Conservation (phyloP, 208 protist species). For the Acanthamoeba royreba region DNA sequence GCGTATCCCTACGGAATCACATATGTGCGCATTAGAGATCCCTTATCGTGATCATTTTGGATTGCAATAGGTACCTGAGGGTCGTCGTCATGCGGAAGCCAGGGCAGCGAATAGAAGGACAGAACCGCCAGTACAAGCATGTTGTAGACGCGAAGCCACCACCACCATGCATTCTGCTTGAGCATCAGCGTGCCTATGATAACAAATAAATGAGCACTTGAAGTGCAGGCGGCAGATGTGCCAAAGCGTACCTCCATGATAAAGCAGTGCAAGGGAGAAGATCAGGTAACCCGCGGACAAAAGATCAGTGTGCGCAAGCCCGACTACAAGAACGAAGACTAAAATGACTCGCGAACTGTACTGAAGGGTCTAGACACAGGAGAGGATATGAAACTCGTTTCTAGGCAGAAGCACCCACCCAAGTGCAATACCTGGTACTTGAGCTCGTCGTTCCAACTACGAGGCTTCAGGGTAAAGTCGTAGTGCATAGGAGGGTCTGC, state of each 20-base stretch:
- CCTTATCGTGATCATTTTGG: neutral
- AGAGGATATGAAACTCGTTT: neutral
- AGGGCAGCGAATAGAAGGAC: neutral
- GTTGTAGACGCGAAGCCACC: constrained; percentile 11
- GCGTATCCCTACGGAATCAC: neutral
- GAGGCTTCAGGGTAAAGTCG: constrained; percentile 29
- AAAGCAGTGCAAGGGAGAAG: neutral
- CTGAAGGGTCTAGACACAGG: neutral
- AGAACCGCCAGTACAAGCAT: neutral
- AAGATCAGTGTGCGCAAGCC: neutral
- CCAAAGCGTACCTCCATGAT: neutral
- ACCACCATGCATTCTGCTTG: constrained; percentile 40
- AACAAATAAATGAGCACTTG: neutral
- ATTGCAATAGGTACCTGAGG: neutral
- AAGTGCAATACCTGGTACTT: neutral
- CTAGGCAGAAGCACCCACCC: too few relatives aligned
- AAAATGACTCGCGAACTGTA: constrained; percentile 5
- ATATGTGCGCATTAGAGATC: neutral
- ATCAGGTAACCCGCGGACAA: constrained; percentile 18
- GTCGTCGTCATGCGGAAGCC: neutral
- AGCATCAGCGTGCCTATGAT: neutral
- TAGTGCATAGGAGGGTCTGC: neutral
- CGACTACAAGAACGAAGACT: constrained; percentile 18
- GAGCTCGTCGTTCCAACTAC: constrained; percentile 40
- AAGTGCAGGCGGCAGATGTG: neutral